Evolutionary conservation across 768 basidiomycete species (phyloP), one percentile per base, ranked within the genome.

Genomic region (Rhizopogon rudus): DNA sequence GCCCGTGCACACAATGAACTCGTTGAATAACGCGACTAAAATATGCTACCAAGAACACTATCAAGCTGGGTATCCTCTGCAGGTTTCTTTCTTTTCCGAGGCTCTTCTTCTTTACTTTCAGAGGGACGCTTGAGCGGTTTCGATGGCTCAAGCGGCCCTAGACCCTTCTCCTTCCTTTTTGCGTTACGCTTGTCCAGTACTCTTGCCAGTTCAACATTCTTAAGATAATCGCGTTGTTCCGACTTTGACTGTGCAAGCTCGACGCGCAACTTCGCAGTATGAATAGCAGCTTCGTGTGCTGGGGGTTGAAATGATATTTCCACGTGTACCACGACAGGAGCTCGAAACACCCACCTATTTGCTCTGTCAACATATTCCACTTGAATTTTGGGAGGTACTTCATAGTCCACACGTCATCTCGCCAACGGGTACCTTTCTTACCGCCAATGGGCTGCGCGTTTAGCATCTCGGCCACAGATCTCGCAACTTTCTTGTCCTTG

Each of bases 351-450:
- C 69, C 67, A 96, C 96, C 93, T 62, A 99, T 87, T 80, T 98
- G 96, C 71, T 98, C 97, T 6, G 93, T 95, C 56, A 99, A 76
- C 96, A 97, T 97, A 71, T 89, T 86, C 97, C 97, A 99, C 65
- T 95, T 97, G 79, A 98, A 99, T 65, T 85, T 89, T 8, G 95
- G 95, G 55, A 99, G 75, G 69, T 99, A 99, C 67, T 96, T 96
- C 93, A 98, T 96, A 54, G 97, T 98, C 97, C 97, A 99, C 7
- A 99, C 86, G 61, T 99, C 97, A 66, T 98, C 96, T 67, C 92
- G 78, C 91, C 93, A 98, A 55, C 92, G 78, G 2, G 84, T 80
- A 5, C 88, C 87, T 68, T 93, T 93, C 76, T 93, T 95, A 2
- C 93, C 93, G 29, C 96, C 97, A 57, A 99, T 94, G 1, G 93